Conservation (phyloP, 805 yeast species). For the Isabelozyma heimii region DNA sequence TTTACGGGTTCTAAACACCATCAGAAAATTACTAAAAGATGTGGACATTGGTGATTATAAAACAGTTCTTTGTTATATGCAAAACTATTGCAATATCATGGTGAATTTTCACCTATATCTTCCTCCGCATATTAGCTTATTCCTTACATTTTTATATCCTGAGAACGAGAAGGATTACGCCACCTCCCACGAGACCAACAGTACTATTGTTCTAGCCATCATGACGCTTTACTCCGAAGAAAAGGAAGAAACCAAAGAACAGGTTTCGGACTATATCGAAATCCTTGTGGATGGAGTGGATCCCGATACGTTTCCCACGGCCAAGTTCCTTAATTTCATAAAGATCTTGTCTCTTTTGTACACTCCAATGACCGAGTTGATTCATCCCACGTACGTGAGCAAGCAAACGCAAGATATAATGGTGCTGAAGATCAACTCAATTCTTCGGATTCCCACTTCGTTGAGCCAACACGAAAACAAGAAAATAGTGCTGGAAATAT, state of each 20-base stretch:
- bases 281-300: constrained; percentile 10
- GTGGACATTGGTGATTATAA: not conserved
- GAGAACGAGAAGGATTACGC: constrained; percentile 2
- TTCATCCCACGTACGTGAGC: constrained; percentile 19
- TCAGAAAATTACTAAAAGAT: not conserved
- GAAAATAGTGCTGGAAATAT: constrained; percentile 7
- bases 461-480: constrained; percentile 5
- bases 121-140: constrained; percentile 17
- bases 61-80: constrained; percentile 8
- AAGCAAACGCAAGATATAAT: constrained; percentile 14
- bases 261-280: constrained; percentile 21
- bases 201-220: constrained; percentile 17
- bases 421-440: constrained; percentile 7
- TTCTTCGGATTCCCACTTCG: constrained; percentile 2
- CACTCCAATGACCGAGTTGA: constrained; percentile 24
- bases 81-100: constrained; percentile 16
- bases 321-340: constrained; percentile 17
- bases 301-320: constrained; percentile 3
- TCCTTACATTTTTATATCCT: constrained; percentile 16
- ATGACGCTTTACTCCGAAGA: constrained; percentile 17
- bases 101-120: constrained; percentile 14
- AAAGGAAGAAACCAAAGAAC: constrained; percentile 9
- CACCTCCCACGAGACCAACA: constrained; percentile 7
- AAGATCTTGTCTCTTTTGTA: constrained; percentile 20
- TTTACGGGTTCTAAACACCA: constrained; percentile 5